Conservation (phyloP, 2,329 filamentous ascomycete genomes). For the Coniochaeta sp. region DNA sequence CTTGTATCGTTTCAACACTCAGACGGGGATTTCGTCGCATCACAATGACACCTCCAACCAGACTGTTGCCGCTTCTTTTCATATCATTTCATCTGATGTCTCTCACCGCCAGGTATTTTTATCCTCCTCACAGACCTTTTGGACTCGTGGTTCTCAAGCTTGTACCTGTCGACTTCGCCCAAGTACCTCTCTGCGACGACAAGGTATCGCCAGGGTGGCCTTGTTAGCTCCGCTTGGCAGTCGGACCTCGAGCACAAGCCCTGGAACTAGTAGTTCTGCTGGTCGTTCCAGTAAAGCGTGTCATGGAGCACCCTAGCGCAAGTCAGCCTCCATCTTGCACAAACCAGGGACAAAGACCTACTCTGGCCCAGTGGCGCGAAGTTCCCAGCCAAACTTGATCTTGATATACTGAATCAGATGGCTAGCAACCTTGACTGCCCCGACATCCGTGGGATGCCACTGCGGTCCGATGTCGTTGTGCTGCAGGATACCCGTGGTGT, state of each 20-base stretch:
- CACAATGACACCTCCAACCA: too few relatives aligned
- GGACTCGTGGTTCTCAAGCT: neutral
- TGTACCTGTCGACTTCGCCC: neutral
- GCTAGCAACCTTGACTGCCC: slow-evolving; percentile 53
- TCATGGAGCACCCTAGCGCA: slow-evolving; percentile 28
- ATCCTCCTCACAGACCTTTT: neutral
- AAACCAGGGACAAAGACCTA: slow-evolving; percentile 24
- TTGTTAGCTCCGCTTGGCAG: neutral
- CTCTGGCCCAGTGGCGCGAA: slow-evolving; percentile 47
- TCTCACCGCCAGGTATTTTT: neutral
- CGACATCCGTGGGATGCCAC: slow-evolving; percentile 54
- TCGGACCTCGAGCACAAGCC: neutral
- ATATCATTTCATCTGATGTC: too few relatives aligned
- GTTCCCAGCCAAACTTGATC: slow-evolving; percentile 46
- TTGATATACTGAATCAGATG: slow-evolving; percentile 51
- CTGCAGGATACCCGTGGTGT: slow-evolving; percentile 51
- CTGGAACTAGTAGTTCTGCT: slow-evolving; percentile 29
- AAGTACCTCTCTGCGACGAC: neutral
- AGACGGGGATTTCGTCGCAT: too few relatives aligned
- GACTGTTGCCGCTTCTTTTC: too few relatives aligned
- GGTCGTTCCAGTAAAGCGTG: slow-evolving; percentile 45
- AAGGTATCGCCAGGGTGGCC: neutral
- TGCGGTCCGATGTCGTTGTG: slow-evolving; percentile 53
- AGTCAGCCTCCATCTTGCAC: slow-evolving; percentile 4
- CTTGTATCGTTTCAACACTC: too few relatives aligned